A percentile compares a stretch with the other conserved stretches of the same genome.
These are phyloP conservation scores for Sordaria brevicollis DNA, from an alignment of 495 filamentous ascomycete species.

Conservation along the genomic window DNA sequence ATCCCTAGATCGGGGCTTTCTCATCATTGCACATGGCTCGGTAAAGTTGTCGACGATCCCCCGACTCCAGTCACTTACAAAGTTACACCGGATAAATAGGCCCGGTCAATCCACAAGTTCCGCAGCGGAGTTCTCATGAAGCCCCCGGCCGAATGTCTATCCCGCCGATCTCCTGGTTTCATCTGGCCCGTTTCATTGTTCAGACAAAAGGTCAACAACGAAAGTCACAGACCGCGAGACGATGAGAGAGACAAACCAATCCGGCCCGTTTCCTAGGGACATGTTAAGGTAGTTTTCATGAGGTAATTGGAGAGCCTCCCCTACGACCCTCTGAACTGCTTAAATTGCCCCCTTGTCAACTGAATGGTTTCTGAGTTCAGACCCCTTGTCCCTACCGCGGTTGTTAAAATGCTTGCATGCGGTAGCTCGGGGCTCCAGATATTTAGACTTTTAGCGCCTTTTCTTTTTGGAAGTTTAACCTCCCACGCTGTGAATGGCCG, in stretches of 20 bases:
- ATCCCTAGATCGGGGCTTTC: not conserved
- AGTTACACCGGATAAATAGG: not conserved
- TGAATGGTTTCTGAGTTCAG: not conserved
- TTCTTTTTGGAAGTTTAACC: not conserved
- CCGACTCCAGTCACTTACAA: not conserved
- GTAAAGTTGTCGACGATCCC: not conserved
- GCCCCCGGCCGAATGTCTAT: no score
- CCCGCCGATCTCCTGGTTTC: not conserved
- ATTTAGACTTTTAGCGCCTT: not conserved
- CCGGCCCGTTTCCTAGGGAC: not conserved
- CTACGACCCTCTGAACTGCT: not conserved
- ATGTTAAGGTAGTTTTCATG: not conserved
- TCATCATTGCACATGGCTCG: not conserved
- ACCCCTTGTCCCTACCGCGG: not conserved
- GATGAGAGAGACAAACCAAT: not conserved
- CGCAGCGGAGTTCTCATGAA: not conserved
- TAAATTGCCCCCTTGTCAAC: not conserved
- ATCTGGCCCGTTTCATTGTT: not conserved
- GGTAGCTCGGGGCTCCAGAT: not conserved
- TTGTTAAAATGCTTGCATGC: not conserved
- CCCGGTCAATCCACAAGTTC: not conserved
- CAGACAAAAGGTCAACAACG: not conserved
- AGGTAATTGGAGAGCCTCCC: not conserved
- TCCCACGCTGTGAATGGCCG: not conserved
- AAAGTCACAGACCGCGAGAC: not conserved